Evolutionary conservation across 2,329 filamentous ascomycete species (phyloP).

Genomic region (Arthrobotrys sphaeroides): DNA sequence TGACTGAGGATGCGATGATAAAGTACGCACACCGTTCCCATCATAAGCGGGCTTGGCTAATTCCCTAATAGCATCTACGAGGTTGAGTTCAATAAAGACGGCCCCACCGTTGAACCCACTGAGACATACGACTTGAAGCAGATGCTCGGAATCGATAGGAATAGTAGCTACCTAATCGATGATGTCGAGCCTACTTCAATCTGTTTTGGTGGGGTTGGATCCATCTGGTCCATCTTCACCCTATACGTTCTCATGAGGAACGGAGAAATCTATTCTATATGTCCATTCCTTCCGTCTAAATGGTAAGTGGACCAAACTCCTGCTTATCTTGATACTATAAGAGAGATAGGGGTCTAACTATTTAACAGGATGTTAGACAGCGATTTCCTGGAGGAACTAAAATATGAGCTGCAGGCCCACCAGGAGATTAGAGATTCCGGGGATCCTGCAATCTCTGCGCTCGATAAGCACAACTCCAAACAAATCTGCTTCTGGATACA

Average conservation of each 20-base stretch:
- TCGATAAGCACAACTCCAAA: constrained; percentile 39
- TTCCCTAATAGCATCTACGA: constrained; percentile 33
- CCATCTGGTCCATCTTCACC: constrained; percentile 91
- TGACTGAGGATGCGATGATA: constrained; percentile 49
- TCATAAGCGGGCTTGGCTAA: not conserved
- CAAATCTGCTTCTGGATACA: constrained; percentile 52
- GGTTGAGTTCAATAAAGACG: constrained; percentile 43
- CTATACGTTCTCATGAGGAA: constrained; percentile 95
- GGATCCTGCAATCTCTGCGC: constrained; percentile 7
- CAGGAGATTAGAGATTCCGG: constrained; percentile 38
- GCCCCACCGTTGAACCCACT: constrained; percentile 35
- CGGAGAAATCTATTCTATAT: constrained; percentile 92
- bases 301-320: constrained; percentile 79
- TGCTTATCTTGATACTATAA: constrained; percentile 67
- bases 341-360: not conserved
- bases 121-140: constrained; percentile 79
- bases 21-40: not conserved
- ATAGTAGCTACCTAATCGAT: constrained; percentile 86
- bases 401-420: constrained; percentile 43
- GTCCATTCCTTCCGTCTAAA: constrained; percentile 84
- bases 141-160: constrained; percentile 76
- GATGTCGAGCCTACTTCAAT: constrained; percentile 95
- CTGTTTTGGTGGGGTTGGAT: constrained; percentile 81
- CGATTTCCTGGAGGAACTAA: constrained; percentile 47
- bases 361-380: constrained; percentile 46